A percentile compares a stretch with the other conserved stretches of the same genome.
These are phyloP conservation scores for Leptographium radiaticola DNA, from an alignment of 2,329 filamentous ascomycete genomes.

Conservation along the genomic window DNA sequence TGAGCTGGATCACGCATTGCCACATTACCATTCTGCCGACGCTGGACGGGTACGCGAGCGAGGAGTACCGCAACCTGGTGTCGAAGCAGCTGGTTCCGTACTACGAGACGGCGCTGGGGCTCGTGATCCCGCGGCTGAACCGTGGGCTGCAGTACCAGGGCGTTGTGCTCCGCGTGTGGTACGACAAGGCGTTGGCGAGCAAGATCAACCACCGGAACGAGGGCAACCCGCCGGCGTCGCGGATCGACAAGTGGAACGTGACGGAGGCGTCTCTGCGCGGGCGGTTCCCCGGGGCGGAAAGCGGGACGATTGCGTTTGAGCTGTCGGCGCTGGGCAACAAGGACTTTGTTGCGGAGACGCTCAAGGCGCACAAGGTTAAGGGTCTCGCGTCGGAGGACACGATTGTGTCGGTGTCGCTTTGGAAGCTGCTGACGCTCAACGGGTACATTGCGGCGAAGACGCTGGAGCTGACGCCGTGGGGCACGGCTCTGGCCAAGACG, in stretches of 20 bases:
- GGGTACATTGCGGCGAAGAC: slow-evolving; percentile 62
- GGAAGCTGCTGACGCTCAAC: slow-evolving; percentile 80
- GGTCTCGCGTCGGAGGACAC: slow-evolving; percentile 50
- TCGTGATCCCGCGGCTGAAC: slow-evolving; percentile 69
- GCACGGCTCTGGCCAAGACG: slow-evolving; percentile 60
- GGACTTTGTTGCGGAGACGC: slow-evolving; percentile 57
- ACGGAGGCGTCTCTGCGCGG: slow-evolving; percentile 42
- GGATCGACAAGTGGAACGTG: slow-evolving; percentile 57
- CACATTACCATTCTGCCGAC: slow-evolving; percentile 72
- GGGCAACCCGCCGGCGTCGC: slow-evolving; percentile 33
- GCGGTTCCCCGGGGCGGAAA: slow-evolving; percentile 28
- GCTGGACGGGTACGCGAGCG: slow-evolving; percentile 66
- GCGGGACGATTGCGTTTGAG: slow-evolving; percentile 42
- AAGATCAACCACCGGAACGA: slow-evolving; percentile 49
- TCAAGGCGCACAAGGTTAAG: slow-evolving; percentile 43
- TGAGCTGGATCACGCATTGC: slow-evolving; percentile 71
- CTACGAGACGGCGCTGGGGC: slow-evolving; percentile 61
- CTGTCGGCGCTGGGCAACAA: slow-evolving; percentile 55
- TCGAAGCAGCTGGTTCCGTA: slow-evolving; percentile 60
- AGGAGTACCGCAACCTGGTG: slow-evolving; percentile 70
- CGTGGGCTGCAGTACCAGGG: slow-evolving; percentile 72
- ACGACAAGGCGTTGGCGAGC: slow-evolving; percentile 54
- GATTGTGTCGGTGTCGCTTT: slow-evolving; percentile 59
- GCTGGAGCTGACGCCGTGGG: slow-evolving; percentile 76
- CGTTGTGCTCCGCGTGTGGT: slow-evolving; percentile 74